These are phyloP conservation scores for Colletotrichum sp. DNA, from an alignment of 2,329 filamentous ascomycete species.

Conservation along the genomic window DNA sequence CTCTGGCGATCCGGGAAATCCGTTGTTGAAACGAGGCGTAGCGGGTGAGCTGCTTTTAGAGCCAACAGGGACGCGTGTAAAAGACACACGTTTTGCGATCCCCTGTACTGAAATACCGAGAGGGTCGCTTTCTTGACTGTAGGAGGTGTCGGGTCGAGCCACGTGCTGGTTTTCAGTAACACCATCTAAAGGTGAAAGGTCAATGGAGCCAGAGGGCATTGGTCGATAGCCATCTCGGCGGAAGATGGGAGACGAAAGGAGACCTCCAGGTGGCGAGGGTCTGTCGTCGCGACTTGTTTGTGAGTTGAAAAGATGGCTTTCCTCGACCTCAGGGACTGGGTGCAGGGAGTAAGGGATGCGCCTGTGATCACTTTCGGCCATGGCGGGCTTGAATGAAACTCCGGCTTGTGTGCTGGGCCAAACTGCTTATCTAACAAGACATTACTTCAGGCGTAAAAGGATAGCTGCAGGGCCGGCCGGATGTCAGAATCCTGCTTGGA, in stretches of 20 bases:
- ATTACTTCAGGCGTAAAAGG: not conserved
- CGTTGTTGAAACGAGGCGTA: not conserved
- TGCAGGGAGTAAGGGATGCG: not conserved
- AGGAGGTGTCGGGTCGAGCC: not conserved
- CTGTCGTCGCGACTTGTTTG: not conserved
- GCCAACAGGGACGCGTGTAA: slow-evolving; percentile 12
- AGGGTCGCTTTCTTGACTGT: not conserved
- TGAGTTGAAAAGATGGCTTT: not conserved
- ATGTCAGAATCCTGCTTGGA: not conserved
- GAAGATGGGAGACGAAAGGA: slow-evolving; percentile 5
- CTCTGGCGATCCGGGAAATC: not conserved
- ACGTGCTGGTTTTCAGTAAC: not conserved
- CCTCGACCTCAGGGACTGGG: slow-evolving; percentile 6
- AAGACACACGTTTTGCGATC: not conserved
- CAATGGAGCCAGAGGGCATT: slow-evolving; percentile 4
- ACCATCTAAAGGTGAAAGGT: slow-evolving; percentile 1
- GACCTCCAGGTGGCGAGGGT: not conserved
- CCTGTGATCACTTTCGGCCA: not conserved
- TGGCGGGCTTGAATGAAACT: not conserved
- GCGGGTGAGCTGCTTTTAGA: slow-evolving; percentile 15
- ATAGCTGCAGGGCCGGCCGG: not conserved
- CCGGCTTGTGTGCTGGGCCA: not conserved
- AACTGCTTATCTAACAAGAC: slow-evolving; percentile 6
- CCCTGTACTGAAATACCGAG: not conserved
- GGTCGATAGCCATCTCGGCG: slow-evolving; percentile 5